Base-by-base conservation (phyloP, 148 eudicot species). In the Arctostaphylos glauca region DNA sequence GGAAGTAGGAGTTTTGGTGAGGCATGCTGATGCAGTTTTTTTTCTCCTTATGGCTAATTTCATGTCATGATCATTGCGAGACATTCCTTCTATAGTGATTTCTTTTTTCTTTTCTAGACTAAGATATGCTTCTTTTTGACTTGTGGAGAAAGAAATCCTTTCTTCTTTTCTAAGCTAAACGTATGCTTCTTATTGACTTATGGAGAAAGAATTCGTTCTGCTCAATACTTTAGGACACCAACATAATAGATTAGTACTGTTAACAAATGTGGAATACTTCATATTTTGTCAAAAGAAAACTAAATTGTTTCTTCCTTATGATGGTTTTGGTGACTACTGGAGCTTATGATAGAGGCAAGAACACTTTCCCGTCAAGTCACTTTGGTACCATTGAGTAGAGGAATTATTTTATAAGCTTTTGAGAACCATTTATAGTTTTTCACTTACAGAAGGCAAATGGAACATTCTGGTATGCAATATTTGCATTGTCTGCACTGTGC, bases 401-500 rank as follows among this genome's bases (percentile, higher is more conserved):
- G 79, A 50, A 23, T 10, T 50, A 76, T 52, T 52, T 76, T 52
- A 52, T n/a, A 7, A 18, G 44, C 18, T 16, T 23, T 76, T 31
- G 19, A 38, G 44, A 76, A 31, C 50, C 16, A 23, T 25, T 43
- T 53, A 52, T 76, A 53, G 3, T 16, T 71, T 44, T 71, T 0
- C 41, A 6, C 60, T 50, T 76, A 18, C 31, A 3, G 46, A 52
- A 76, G 44, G 25, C 56, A 44, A 43, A 23, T 49, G 56, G 52
- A 53, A 18, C 70, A 44, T 83, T 70, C 48, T n/a, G 59, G 46
- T 76, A 31, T 31, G 81, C 25, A 56, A 3, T 46, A 53, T 21
- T 25, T 62, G n/a, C 31, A 49, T 76, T 72, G 60, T 74, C 14
- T 78, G 80, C 46, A 31, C 62, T 44, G 58, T 88, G 81, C 92